Evolutionary conservation across 2,329 filamentous ascomycete genomes (phyloP).

Genomic region (Phialemonium atrogriseum): DNA sequence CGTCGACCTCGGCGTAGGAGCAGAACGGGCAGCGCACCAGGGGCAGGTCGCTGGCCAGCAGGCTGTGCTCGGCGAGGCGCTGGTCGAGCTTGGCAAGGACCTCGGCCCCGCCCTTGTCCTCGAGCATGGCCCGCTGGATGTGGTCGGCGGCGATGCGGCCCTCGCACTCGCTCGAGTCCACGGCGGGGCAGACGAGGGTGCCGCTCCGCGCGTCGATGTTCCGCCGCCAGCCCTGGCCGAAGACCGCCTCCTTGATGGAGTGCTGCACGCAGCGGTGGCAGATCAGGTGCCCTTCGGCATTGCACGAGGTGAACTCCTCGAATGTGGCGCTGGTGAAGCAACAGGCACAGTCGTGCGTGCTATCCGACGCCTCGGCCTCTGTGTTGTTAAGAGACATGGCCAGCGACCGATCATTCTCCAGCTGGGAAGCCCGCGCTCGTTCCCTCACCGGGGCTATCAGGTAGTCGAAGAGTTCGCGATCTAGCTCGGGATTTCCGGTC

Average conservation of each 20-base stretch:
- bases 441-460: conserved; percentile 46
- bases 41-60: conserved; percentile 65
- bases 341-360: conserved; percentile 65
- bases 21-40: conserved; percentile 86
- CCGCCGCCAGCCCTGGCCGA: conserved; percentile 84
- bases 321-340: conserved; percentile 66
- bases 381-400: conserved; percentile 47
- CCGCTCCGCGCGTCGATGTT: conserved; percentile 66
- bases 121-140: conserved; percentile 63
- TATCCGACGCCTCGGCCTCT: conserved; percentile 49
- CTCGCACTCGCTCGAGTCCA: conserved; percentile 59
- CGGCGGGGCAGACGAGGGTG: conserved; percentile 76
- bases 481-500: conserved; percentile 58
- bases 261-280: conserved; percentile 78
- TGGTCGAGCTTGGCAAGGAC: conserved; percentile 69
- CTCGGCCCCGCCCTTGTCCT: conserved; percentile 61
- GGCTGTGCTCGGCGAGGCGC: conserved; percentile 65
- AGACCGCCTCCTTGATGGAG: conserved; percentile 78
- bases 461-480: conserved; percentile 51
- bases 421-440: conserved; percentile 31
- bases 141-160: conserved; percentile 65
- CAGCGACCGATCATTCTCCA: conserved; percentile 42
- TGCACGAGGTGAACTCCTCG: conserved; percentile 68
- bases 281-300: conserved; percentile 59
- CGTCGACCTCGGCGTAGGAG: conserved; percentile 81